phyloP scores from a whole-genome alignment of 2,329 filamentous ascomycete species.

The Emmonsia crescens region DNA sequence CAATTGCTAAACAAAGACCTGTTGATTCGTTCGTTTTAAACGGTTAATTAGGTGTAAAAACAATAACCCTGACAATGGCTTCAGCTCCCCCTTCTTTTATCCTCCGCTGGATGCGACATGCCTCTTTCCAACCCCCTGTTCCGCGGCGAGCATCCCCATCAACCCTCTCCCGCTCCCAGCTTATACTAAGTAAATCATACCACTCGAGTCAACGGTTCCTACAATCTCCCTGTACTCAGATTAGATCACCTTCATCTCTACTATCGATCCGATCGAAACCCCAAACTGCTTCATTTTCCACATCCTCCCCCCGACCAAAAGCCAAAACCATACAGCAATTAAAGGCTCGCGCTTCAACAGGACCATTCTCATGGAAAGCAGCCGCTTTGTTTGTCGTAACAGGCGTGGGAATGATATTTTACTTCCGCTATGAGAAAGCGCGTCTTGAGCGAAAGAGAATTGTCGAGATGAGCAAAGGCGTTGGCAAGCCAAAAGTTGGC shows the following conservation, averaged over 20 bases:
- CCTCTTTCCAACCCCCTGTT: background rate
- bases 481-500: constrained; percentile 86
- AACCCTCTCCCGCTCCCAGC: background rate
- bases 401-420: constrained; percentile 67
- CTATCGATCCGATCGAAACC: background rate
- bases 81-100: background rate
- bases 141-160: background rate
- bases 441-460: constrained; percentile 81
- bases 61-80: background rate
- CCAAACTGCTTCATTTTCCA: background rate
- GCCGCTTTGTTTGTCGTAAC: constrained; percentile 74
- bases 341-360: constrained; percentile 29
- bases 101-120: background rate
- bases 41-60: background rate
- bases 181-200: background rate
- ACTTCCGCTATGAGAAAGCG: constrained; percentile 88
- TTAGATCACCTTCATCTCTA: background rate
- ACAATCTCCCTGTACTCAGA: background rate
- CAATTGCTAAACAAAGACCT: background rate
- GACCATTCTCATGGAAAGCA: constrained; percentile 85
- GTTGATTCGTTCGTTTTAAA: background rate
- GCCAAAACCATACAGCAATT: constrained; percentile 32
- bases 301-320: constrained; percentile 20
- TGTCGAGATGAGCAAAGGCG: constrained; percentile 83
- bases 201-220: background rate